These are phyloP conservation scores for Phytopythium delawarense DNA, from an alignment of 352 stramenopile species.

Conservation along the genomic window DNA sequence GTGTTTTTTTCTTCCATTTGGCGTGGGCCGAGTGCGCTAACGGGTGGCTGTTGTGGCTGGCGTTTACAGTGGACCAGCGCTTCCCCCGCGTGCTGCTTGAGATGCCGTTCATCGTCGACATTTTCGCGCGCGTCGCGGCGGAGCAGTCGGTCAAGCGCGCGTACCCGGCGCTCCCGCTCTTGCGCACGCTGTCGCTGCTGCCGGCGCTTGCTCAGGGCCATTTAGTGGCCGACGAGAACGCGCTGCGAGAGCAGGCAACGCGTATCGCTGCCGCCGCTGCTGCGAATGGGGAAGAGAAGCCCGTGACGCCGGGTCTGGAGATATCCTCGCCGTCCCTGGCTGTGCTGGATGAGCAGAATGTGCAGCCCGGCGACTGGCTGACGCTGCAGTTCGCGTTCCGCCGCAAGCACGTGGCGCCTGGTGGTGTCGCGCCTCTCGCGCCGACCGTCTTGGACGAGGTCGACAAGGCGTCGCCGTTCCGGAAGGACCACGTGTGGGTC, in stretches of 20 bases:
- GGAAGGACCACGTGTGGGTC: constrained; percentile 75
- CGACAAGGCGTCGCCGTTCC: constrained; percentile 57
- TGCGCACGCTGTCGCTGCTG: constrained; percentile 57
- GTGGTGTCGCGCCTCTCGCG: constrained; percentile 41
- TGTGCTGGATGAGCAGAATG: constrained; percentile 63
- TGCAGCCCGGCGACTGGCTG: constrained; percentile 75
- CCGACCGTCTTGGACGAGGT: constrained; percentile 72
- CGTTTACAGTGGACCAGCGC: constrained; percentile 40
- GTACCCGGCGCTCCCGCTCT: constrained; percentile 47
- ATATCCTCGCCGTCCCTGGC: constrained; percentile 33
- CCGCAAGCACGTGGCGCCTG: constrained; percentile 41
- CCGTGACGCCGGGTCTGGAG: constrained; percentile 7
- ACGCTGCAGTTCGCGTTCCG: constrained; percentile 54
- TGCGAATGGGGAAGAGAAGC: constrained; percentile 9
- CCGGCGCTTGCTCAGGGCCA: constrained; percentile 68
- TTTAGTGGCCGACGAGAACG: constrained; percentile 55
- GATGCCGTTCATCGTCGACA: constrained; percentile 74
- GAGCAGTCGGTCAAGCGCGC: constrained; percentile 69
- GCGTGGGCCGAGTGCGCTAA: background rate
- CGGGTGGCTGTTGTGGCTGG: background rate
- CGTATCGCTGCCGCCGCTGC: constrained; percentile 19
- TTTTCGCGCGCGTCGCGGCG: constrained; percentile 54
- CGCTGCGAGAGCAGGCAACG: constrained; percentile 52
- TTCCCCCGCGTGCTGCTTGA: constrained; percentile 69
- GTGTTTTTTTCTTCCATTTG: background rate